Evolutionary conservation across 164 flowering plant genomes (phyloP).

Genomic region (Euptelea pleiosperma): DNA sequence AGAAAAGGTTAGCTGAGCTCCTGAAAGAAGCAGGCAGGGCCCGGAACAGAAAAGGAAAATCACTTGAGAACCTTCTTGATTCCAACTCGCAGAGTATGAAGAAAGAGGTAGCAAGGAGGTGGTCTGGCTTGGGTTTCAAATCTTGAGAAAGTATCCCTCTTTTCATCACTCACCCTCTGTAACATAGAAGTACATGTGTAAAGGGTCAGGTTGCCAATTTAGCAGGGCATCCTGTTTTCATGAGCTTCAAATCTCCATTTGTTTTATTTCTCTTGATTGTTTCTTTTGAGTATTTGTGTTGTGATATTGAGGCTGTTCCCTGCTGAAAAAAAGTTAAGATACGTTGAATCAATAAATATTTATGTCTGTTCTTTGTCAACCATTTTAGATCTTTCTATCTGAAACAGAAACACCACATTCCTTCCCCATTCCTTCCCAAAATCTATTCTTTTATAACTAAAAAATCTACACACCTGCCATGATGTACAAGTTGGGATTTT

Average conservation of each 20-base stretch:
- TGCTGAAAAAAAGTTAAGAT: constrained; percentile 12
- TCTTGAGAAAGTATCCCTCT: constrained; percentile 32
- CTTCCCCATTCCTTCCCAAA: not conserved
- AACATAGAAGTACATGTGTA: constrained; percentile 45
- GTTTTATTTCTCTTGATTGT: constrained; percentile 25
- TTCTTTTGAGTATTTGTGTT: constrained; percentile 26
- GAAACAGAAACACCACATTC: not conserved
- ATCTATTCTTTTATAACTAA: too few species aligned
- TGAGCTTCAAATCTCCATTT: constrained; percentile 24
- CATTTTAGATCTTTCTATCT: too few species aligned
- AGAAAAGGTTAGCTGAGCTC: constrained; percentile 84
- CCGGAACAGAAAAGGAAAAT: constrained; percentile 79
- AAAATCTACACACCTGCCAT: not conserved
- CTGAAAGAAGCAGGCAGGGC: constrained; percentile 90
- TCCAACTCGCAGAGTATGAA: constrained; percentile 74
- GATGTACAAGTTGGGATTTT: not conserved
- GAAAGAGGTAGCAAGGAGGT: constrained; percentile 77
- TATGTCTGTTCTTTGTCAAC: constrained; percentile 6
- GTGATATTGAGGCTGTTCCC: constrained; percentile 26
- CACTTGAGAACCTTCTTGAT: constrained; percentile 84
- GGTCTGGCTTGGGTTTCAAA: constrained; percentile 84
- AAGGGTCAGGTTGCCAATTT: constrained; percentile 32
- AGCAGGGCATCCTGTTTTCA: constrained; percentile 28
- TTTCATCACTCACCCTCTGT: constrained; percentile 31
- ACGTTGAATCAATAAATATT: constrained; percentile 19